Conservation (phyloP, 78 protist species). For the Dictyostelium purpureum region DNA sequence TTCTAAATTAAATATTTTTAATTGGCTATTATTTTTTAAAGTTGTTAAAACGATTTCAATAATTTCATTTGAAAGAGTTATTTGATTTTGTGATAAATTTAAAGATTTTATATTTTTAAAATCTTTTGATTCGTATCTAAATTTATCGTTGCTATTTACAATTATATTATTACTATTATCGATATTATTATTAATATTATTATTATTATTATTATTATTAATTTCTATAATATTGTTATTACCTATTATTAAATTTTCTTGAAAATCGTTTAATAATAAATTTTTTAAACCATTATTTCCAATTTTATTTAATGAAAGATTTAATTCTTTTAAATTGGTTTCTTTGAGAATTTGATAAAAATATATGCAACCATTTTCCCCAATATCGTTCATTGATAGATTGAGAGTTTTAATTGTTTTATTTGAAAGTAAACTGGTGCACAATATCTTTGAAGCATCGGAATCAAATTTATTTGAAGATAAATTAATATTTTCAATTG, state of each 20-base stretch:
- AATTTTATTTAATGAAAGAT: constrained; percentile 6
- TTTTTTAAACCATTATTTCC: constrained; percentile 17
- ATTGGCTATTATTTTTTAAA: not conserved
- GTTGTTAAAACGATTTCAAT: not conserved
- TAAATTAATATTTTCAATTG: constrained; percentile 15
- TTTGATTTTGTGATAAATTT: constrained; percentile 22
- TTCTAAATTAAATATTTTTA: not conserved
- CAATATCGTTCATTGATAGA: constrained; percentile 31
- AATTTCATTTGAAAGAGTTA: not conserved
- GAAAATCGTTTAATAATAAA: constrained; percentile 15
- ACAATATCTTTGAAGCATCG: not conserved
- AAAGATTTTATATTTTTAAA: not conserved
- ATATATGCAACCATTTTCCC: constrained; percentile 8
- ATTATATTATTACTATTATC: too few species aligned
- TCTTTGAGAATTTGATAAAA: not conserved
- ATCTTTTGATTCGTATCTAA: too few species aligned
- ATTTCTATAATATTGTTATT: not conserved
- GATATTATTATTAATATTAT: not conserved
- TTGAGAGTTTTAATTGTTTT: not conserved
- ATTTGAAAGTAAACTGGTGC: not conserved
- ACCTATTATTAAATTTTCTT: not conserved
- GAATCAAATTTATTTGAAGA: constrained; percentile 27
- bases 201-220: not conserved
- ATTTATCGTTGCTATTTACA: not conserved
- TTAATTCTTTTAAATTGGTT: not conserved